These are phyloP conservation scores for Wakefieldia striispora DNA, from an alignment of 768 basidiomycete species.

Conservation along the genomic window DNA sequence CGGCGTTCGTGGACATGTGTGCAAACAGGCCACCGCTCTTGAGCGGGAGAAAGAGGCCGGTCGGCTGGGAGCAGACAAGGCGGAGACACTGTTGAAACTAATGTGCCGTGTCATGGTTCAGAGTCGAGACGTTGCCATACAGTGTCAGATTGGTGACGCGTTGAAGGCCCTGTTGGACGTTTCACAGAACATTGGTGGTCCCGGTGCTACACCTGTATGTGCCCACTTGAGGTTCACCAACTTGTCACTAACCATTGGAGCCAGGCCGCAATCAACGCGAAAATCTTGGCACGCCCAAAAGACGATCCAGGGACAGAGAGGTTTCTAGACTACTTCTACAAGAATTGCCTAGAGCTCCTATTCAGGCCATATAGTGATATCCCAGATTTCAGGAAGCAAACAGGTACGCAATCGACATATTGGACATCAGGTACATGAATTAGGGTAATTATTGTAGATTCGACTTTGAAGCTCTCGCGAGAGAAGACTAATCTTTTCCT, in stretches of 20 bases:
- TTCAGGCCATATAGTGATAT: slow-evolving; percentile 77
- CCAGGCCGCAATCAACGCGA: slow-evolving; percentile 34
- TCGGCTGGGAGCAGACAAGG: slow-evolving; percentile 57
- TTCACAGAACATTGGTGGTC: slow-evolving; percentile 43
- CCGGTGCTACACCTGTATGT: slow-evolving; percentile 37
- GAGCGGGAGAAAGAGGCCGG: slow-evolving; percentile 59
- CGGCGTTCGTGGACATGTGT: slow-evolving; percentile 79
- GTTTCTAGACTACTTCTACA: slow-evolving; percentile 94
- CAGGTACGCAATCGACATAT: slow-evolving; percentile 34
- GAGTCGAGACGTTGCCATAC: slow-evolving; percentile 81
- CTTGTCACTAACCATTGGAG: slow-evolving; percentile 6
- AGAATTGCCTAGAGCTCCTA: slow-evolving; percentile 71
- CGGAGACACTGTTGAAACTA: slow-evolving; percentile 72
- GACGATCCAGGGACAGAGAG: slow-evolving; percentile 86
- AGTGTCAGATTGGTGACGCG: slow-evolving; percentile 88
- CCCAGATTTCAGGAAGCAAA: slow-evolving; percentile 59
- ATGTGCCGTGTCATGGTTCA: slow-evolving; percentile 75
- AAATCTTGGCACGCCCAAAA: slow-evolving; percentile 57
- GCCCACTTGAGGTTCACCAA: neutral
- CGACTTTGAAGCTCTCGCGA: slow-evolving; percentile 55
- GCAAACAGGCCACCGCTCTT: slow-evolving; percentile 76
- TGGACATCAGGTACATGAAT: neutral
- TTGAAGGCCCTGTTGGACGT: slow-evolving; percentile 81
- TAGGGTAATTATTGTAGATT: slow-evolving; percentile 36
- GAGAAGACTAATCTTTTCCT: slow-evolving; percentile 82